phyloP scores from a whole-genome alignment of 2,329 filamentous ascomycete species.

The Plenodomus lindquistii region DNA sequence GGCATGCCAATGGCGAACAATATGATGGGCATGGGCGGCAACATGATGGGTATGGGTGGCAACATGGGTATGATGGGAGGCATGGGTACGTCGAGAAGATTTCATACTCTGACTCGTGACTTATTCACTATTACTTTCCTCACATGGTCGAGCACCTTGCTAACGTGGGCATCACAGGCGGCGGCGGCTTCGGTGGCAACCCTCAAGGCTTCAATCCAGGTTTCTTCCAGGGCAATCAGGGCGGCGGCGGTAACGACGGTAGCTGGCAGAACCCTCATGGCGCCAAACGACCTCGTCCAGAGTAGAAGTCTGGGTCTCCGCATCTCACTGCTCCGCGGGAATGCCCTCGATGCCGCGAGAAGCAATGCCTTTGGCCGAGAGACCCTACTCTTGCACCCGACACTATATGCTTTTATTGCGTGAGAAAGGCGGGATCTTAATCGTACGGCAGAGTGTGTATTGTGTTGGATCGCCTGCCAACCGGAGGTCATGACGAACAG shows the following conservation, averaged over 20 bases:
- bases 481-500: too few relatives aligned
- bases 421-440: too few relatives aligned
- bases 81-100: constrained; percentile 33
- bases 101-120: constrained; percentile 5
- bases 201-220: constrained; percentile 72
- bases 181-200: constrained; percentile 63
- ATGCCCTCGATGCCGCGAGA: too few relatives aligned
- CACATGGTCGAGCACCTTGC: constrained; percentile 3
- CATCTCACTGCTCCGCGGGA: too few relatives aligned
- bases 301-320: constrained; percentile 47
- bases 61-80: constrained; percentile 41
- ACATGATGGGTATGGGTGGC: constrained; percentile 40
- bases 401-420: too few relatives aligned
- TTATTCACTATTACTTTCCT: not conserved
- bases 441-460: too few relatives aligned
- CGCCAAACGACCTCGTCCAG: constrained; percentile 76
- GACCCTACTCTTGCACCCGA: too few relatives aligned
- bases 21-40: constrained; percentile 47
- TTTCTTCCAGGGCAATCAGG: constrained; percentile 64
- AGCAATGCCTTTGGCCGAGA: too few relatives aligned
- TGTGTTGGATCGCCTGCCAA: too few relatives aligned
- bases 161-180: constrained; percentile 16
- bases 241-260: constrained; percentile 54
- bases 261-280: constrained; percentile 78
- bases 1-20: constrained; percentile 45